Percentiles rank a stretch among this genome's conserved stretches.
Conservation (phyloP, 139 green algal species). For the Microglena sp. region DNA sequence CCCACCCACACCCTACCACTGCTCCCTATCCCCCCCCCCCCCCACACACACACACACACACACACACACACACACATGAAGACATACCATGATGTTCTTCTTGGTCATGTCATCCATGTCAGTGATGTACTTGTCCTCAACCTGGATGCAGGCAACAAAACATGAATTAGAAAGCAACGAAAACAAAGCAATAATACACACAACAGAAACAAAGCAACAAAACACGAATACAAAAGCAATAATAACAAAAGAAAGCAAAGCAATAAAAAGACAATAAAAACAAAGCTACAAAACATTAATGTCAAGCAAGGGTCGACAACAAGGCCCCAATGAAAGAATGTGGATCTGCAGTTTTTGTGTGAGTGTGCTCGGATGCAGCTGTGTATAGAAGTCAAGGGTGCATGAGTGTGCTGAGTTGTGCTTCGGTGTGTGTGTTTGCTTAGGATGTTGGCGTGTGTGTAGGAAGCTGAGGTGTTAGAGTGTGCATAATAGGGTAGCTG, state of each 20-base stretch:
- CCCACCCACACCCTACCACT: no score
- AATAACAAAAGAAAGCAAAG: neutral
- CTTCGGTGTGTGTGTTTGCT: no score
- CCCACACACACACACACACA: no score
- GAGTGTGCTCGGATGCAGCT: no score
- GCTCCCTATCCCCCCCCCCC: no score
- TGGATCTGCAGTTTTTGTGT: no score
- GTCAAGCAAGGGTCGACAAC: neutral
- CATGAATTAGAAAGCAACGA: neutral
- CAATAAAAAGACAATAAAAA: neutral
- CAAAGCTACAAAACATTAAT: neutral
- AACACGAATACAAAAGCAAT: neutral
- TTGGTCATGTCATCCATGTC: constrained; percentile 32
- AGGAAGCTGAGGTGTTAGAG: no score
- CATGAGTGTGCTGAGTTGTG: no score
- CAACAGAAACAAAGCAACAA: neutral
- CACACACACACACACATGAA: no score
- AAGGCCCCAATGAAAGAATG: neutral
- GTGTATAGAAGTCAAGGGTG: no score
- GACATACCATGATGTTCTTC: constrained; percentile 46
- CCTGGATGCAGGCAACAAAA: constrained; percentile 4
- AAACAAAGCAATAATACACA: neutral
- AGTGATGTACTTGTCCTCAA: constrained; percentile 36
- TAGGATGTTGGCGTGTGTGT: no score
- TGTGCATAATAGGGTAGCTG: no score